Evolutionary conservation across 1,139 yeast species (phyloP), one percentile per base, ranked within the genome.

Genomic region (Lodderomyces orthopsilosis): DNA sequence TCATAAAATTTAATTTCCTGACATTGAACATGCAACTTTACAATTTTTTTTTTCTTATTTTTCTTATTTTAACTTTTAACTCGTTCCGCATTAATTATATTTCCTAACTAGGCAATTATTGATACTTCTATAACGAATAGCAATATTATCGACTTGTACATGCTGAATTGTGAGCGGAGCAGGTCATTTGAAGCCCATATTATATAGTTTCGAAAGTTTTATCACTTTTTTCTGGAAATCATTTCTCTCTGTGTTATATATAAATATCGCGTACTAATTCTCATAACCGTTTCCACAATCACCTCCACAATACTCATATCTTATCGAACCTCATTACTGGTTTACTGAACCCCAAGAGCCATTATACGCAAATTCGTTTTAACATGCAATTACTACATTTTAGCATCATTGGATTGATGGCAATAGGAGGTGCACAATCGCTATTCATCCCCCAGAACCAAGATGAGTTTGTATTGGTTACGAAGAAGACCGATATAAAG

Each of bases 401-500:
- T 15, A 13, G 19, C 6, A 2, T 30, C 3, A 10, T 15, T 13
- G 15, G 34, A 12, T 15, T 30, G 5, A 5, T 30, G 12, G 34
- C 34, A 8, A 15, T 13, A 15, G n/a, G 19, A 2, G 15, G 17
- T 4, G 34, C 15, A 15, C 34, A 30, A 9, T 30, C 41, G 13
- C 19, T 39, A 14, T 39, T 39, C 15, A 32, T 39, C 6, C 41
- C 41, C 17, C 17, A 12, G 8, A 22, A 39, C 24, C 22, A 21
- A 22, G 12, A 39, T 39, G 41, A 39, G 13, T 39, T 39, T 32
- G 41, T 22, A 14, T 7, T 24, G 7, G 23, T 39, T 8, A 39
- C 37, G 2, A 23, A 12, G 6, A 32, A 23, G 8, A 33, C 41
- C 12, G 26, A 41, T n/a, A 14, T 41, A 12, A 28, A 41, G n/a